Evolutionary conservation across 768 basidiomycete genomes (phyloP).

Genomic region (Roridomyces roridus): DNA sequence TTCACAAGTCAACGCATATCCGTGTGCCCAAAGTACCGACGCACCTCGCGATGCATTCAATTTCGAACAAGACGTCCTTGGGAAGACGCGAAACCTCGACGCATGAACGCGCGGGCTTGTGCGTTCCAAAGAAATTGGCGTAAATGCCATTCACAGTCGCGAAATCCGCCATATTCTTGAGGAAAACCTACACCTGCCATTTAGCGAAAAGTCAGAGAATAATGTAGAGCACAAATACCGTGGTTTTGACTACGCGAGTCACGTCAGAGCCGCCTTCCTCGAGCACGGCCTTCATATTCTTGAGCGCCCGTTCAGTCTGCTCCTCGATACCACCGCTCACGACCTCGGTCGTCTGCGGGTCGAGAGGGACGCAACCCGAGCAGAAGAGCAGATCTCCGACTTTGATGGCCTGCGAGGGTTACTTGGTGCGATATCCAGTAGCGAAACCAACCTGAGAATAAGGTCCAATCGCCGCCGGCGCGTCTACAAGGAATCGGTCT

Average conservation of each 20-base stretch:
- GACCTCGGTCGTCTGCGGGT: slow-evolving; percentile 73
- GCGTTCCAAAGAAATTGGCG: slow-evolving; percentile 82
- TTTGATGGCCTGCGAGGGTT: slow-evolving; percentile 66
- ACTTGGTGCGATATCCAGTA: background rate
- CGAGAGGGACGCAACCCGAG: slow-evolving; percentile 88
- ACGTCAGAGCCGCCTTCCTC: slow-evolving; percentile 82
- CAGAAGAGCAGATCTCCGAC: slow-evolving; percentile 85
- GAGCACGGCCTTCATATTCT: slow-evolving; percentile 85
- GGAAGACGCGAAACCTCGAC: slow-evolving; percentile 92
- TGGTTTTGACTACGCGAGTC: slow-evolving; percentile 89
- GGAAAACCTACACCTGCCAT: slow-evolving; percentile 68
- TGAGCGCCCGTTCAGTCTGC: slow-evolving; percentile 84
- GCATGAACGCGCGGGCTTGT: slow-evolving; percentile 92
- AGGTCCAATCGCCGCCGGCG: slow-evolving; percentile 82
- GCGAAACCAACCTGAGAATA: slow-evolving; percentile 63
- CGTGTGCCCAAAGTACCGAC: slow-evolving; percentile 25
- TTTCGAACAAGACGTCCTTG: slow-evolving; percentile 90
- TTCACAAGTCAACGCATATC: background rate
- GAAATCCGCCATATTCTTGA: slow-evolving; percentile 94
- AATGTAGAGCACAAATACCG: slow-evolving; percentile 67
- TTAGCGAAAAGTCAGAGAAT: background rate
- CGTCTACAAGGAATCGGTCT: slow-evolving; percentile 49
- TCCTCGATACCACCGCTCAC: slow-evolving; percentile 78
- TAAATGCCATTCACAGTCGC: slow-evolving; percentile 82
- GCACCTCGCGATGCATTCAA: slow-evolving; percentile 87